These are phyloP conservation scores for Albifimbria verrucaria DNA, from an alignment of 2,329 filamentous ascomycete genomes.

Conservation along the genomic window DNA sequence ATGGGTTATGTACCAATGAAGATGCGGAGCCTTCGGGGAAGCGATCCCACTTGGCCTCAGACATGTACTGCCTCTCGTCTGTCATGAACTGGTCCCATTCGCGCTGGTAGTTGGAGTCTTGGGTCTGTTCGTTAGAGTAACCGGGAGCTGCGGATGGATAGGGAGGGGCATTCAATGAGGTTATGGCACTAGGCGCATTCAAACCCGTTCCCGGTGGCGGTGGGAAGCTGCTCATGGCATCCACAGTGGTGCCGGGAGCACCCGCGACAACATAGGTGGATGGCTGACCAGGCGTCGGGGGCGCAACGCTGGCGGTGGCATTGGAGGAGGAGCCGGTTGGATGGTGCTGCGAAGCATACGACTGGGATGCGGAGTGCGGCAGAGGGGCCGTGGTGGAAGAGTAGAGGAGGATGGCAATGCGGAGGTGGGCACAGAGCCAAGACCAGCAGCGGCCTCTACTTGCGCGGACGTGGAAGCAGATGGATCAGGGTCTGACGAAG, in stretches of 20 bases:
- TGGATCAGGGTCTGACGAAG: conserved; percentile 26
- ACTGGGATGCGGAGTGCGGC: conserved; percentile 33
- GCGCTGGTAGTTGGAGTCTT: conserved; percentile 53
- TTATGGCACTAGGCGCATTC: conserved; percentile 22
- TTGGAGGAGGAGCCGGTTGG: conserved; percentile 26
- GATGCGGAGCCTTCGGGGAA: conserved; percentile 75
- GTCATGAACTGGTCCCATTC: conserved; percentile 70
- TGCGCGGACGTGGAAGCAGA: conserved; percentile 18
- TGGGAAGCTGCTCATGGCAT: conserved; percentile 27
- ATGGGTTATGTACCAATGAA: conserved; percentile 66
- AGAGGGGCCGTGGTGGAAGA: conserved; percentile 46
- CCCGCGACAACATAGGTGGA: conserved; percentile 29
- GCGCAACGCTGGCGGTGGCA: conserved; percentile 23
- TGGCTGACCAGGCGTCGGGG: conserved; percentile 28
- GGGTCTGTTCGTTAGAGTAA: conserved; percentile 24
- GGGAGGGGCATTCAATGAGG: conserved; percentile 27
- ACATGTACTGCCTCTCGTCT: conserved; percentile 72
- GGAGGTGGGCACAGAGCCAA: conserved; percentile 27
- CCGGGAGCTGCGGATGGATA: conserved; percentile 25
- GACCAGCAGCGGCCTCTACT: conserved; percentile 20
- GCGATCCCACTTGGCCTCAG: conserved; percentile 76
- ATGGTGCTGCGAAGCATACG: conserved; percentile 35
- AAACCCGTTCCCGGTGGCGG: conserved; percentile 24
- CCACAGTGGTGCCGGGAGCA: conserved; percentile 28
- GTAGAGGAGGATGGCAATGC: conserved; percentile 36